phyloP scores from a whole-genome alignment of 176 grass and related monocot genomes.

The Otatea glauca region DNA sequence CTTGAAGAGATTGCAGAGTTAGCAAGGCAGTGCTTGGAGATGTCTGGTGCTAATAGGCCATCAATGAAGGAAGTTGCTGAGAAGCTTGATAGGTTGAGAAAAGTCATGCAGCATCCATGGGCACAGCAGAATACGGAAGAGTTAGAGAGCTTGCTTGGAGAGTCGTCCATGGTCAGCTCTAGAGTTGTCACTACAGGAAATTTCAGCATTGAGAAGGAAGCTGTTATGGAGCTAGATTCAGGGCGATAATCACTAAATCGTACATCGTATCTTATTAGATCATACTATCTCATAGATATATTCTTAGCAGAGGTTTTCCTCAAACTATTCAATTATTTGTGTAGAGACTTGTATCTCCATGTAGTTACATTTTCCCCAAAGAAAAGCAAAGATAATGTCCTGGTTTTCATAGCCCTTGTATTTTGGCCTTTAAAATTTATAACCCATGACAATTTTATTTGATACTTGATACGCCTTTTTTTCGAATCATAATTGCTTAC shows the following conservation, averaged over 20 bases:
- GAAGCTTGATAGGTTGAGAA: conserved; percentile 29
- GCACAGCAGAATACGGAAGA: neutral
- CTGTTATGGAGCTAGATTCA: neutral
- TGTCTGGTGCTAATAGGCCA: conserved; percentile 39
- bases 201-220: conserved; percentile 24
- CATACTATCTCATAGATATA: too few relatives aligned
- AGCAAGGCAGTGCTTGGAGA: conserved; percentile 39
- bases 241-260: neutral
- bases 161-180: neutral
- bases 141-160: conserved; percentile 30
- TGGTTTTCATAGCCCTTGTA: too few relatives aligned
- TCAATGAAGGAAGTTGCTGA: conserved; percentile 42
- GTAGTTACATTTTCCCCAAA: too few relatives aligned
- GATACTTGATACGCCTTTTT: too few relatives aligned
- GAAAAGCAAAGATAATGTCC: too few relatives aligned
- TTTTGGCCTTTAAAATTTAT: too few relatives aligned
- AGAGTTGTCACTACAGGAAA: neutral
- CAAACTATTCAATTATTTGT: too few relatives aligned
- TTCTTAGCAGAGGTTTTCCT: too few relatives aligned
- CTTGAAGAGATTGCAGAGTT: conserved; percentile 32
- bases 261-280: too few relatives aligned
- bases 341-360: too few relatives aligned
- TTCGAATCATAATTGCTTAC: too few relatives aligned
- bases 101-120: conserved; percentile 22
- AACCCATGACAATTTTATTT: too few relatives aligned